These are phyloP conservation scores for Quercus rubra DNA, from an alignment of 306 rosid species.

Conservation along the genomic window DNA sequence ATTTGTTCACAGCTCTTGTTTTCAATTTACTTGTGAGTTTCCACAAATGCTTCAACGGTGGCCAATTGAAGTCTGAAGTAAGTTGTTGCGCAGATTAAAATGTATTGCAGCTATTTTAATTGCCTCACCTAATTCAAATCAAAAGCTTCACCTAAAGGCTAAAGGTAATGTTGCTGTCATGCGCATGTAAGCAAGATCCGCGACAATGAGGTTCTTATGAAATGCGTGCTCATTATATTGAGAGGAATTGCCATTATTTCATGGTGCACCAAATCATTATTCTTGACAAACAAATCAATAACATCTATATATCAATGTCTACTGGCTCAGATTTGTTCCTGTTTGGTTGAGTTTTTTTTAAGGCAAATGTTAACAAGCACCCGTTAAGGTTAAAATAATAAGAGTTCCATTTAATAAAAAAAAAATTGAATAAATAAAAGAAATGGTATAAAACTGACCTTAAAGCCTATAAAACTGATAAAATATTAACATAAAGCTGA, in stretches of 20 bases:
- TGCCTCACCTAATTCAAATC: not conserved
- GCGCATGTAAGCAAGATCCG: not conserved
- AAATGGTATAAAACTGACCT: too few species aligned
- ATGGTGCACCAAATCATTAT: not conserved
- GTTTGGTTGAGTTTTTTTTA: too few species aligned
- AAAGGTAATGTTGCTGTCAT: not conserved
- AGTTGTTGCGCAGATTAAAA: not conserved
- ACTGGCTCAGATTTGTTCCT: not conserved
- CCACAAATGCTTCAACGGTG: not conserved
- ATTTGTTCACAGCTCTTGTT: not conserved
- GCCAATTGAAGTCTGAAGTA: not conserved
- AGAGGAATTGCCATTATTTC: not conserved
- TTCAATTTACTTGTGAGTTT: not conserved
- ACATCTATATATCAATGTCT: not conserved
- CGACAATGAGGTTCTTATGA: not conserved
- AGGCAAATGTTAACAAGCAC: too few species aligned
- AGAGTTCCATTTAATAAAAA: too few species aligned
- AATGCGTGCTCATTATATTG: not conserved
- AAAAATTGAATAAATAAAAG: rapidly evolving
- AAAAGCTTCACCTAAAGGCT: not conserved
- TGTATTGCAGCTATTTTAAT: not conserved
- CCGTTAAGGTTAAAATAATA: too few species aligned
- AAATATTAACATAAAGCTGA: too few species aligned
- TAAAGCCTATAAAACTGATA: too few species aligned
- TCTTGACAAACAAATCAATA: not conserved